These are phyloP conservation scores for Vicia faba DNA, from an alignment of 306 rosid species.

Conservation along the genomic window DNA sequence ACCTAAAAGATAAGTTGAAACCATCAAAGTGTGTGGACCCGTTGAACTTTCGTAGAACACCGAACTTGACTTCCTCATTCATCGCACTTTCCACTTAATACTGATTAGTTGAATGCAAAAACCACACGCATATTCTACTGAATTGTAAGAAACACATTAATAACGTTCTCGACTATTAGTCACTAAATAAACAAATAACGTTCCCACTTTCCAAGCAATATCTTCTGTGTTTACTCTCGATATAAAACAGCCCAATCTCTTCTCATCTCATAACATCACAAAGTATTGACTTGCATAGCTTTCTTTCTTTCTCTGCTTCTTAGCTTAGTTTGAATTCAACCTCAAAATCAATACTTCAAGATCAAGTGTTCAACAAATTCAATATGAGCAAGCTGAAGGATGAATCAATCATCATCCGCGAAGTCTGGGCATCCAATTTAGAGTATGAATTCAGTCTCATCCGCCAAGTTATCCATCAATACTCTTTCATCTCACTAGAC, in stretches of 20 bases:
- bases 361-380: background rate
- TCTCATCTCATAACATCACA: background rate
- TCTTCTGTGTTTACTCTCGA: too few species aligned
- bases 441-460: background rate
- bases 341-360: background rate
- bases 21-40: background rate
- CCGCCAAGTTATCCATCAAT: background rate
- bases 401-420: background rate
- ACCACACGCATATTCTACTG: background rate
- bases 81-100: background rate
- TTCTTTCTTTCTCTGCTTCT: background rate
- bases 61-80: background rate
- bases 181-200: background rate
- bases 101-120: background rate
- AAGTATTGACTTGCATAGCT: background rate
- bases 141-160: background rate
- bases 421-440: background rate
- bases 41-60: background rate
- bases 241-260: background rate
- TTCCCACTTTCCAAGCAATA: slow-evolving; percentile 3
- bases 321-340: background rate
- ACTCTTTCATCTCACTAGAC: background rate
- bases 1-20: too few species aligned
- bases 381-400: background rate
- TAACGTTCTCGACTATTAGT: background rate